These are phyloP conservation scores for Periconia macrospinosa DNA, from an alignment of 2,329 filamentous ascomycete genomes.

Conservation along the genomic window DNA sequence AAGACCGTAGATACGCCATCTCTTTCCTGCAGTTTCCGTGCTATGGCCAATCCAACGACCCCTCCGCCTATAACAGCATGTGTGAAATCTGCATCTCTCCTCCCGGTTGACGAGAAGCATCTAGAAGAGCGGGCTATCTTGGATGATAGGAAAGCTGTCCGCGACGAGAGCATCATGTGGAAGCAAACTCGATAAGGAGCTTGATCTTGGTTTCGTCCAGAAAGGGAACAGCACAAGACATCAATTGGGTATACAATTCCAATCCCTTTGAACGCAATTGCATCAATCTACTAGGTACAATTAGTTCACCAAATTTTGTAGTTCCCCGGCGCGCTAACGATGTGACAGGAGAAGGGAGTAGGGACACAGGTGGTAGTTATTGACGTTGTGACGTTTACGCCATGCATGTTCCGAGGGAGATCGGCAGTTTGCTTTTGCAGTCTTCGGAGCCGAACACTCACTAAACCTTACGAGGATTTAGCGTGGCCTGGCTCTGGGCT, in stretches of 20 bases:
- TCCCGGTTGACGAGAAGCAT: conserved; percentile 29
- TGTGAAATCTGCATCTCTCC: conserved; percentile 60
- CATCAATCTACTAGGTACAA: too few species aligned
- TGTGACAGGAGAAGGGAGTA: background rate
- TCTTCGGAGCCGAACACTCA: background rate
- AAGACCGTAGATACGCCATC: conserved; percentile 69
- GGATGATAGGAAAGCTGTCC: background rate
- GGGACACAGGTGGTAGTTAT: background rate
- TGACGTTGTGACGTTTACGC: background rate
- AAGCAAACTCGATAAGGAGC: background rate
- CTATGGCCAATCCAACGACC: conserved; percentile 79
- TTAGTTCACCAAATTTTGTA: background rate
- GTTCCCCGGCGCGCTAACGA: background rate
- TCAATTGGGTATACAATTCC: background rate
- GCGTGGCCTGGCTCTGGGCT: too few species aligned
- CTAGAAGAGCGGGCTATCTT: background rate
- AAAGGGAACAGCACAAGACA: background rate
- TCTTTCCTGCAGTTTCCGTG: conserved; percentile 67
- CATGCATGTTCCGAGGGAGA: background rate
- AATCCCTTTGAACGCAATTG: background rate
- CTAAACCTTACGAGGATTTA: too few species aligned
- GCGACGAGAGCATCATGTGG: background rate
- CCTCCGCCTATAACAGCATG: conserved; percentile 70
- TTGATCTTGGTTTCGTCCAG: background rate
- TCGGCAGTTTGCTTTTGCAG: background rate